Base-by-base conservation (phyloP, 2,329 filamentous ascomycete genomes). In the Venturia asperata region DNA sequence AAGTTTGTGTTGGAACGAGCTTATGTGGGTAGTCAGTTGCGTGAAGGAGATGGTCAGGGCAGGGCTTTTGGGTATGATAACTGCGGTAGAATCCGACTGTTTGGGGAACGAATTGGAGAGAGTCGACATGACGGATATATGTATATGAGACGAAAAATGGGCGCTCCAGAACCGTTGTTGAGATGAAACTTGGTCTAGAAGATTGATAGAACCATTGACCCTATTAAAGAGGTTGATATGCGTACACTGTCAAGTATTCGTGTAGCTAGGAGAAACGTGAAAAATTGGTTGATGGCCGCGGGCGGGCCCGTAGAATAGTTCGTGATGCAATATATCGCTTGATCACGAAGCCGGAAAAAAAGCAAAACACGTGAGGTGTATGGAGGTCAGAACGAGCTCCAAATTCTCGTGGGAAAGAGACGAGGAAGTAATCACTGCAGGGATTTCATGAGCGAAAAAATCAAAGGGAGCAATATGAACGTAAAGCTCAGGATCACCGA, bases 1-100 rank as follows among this genome's bases (percentile, higher is more conserved):
- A 68, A 95, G 85, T 77, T 91, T 90, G 73, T 81, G 80, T 79
- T 94, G 91, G 79, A 94, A 93, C 19, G 82, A 78, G 55, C 80
- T 76, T 65, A 91, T 83, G 72, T 92, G 87, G 67, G 81, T 74
- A 64, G 83, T 76, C 63, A 95, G 84, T 72, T 86, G 82, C 68
- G 81, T 76, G 79, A 91, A 93, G 47, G 87, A 87, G 68, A 91
- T 80, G n/a, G 81, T 83, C 67, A 91, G 80, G 66, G 7, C 75
- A 72, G 7, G 85, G 80, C 68, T 85, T 66, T 83, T 84, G 39
- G 90, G 90, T 61, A 94, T 81, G 73, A 94, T 90, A 75, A 94
- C 80, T 67, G 90, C 90, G 17, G 83, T 81, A 24, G 81, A 75
- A 65, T 78, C 70, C 30, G 80, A 81, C 67, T 77, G 76, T 49